Percentiles rank a stretch among this genome's conserved stretches.
These are phyloP conservation scores for Huiozyma sinensis DNA, from an alignment of 805 yeast genomes.

Conservation along the genomic window DNA sequence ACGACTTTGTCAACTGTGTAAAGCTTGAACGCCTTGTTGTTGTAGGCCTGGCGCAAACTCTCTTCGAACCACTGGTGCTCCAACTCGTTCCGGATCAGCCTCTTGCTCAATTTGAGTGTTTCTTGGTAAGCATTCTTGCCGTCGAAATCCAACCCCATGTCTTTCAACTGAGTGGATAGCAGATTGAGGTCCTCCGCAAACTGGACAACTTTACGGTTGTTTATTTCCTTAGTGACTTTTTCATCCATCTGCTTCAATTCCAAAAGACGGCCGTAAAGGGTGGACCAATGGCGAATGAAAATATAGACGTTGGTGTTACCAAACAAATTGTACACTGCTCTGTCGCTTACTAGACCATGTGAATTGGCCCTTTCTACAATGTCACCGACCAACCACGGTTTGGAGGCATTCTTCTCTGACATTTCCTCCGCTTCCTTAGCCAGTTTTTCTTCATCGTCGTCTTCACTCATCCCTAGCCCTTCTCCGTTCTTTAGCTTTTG, in stretches of 20 bases:
- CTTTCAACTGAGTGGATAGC: constrained; percentile 68
- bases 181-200: constrained; percentile 85
- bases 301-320: constrained; percentile 83
- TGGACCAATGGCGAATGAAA: constrained; percentile 76
- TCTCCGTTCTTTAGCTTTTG: constrained; percentile 19
- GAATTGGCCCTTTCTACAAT: constrained; percentile 24
- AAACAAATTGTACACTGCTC: constrained; percentile 65
- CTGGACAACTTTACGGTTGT: constrained; percentile 47
- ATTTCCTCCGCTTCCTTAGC: constrained; percentile 23
- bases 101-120: constrained; percentile 61
- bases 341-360: constrained; percentile 25
- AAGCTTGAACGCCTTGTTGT: constrained; percentile 84
- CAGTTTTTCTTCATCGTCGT: constrained; percentile 14
- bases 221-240: constrained; percentile 63
- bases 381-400: constrained; percentile 28
- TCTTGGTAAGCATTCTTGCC: constrained; percentile 69
- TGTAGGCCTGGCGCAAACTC: constrained; percentile 85
- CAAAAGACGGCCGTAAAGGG: constrained; percentile 65
- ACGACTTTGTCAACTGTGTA: constrained; percentile 90
- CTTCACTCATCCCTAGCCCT: constrained; percentile 3
- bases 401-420: constrained; percentile 22
- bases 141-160: constrained; percentile 63
- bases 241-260: constrained; percentile 68
- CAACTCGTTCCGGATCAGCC: constrained; percentile 75
- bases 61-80: constrained; percentile 96